These are phyloP conservation scores for Ganoderma meredithae DNA, from an alignment of 1,284 basidiomycete genomes.

Conservation along the genomic window DNA sequence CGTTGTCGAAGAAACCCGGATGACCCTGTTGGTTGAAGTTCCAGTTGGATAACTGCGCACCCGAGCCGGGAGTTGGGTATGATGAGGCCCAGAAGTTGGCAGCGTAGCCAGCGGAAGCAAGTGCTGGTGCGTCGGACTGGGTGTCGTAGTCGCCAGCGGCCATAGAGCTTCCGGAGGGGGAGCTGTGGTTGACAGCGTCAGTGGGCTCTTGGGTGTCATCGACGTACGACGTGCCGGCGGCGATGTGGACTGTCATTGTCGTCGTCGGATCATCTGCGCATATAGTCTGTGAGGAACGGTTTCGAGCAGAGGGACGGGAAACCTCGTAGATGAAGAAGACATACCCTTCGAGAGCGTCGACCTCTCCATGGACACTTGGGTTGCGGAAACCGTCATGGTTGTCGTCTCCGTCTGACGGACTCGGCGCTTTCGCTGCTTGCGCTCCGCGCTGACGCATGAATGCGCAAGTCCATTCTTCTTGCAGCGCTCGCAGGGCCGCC, in stretches of 20 bases:
- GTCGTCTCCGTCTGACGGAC: conserved; percentile 13
- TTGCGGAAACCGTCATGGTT: conserved; percentile 15
- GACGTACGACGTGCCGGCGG: conserved; percentile 19
- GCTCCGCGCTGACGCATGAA: conserved; percentile 24
- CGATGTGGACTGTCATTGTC: conserved; percentile 10
- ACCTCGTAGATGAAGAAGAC: neutral
- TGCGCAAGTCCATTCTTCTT: conserved; percentile 13
- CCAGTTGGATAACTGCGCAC: neutral
- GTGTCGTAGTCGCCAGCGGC: conserved; percentile 13
- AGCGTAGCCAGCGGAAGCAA: neutral
- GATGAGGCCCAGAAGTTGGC: conserved; percentile 5
- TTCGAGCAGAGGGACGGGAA: neutral
- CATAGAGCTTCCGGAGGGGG: conserved; percentile 11
- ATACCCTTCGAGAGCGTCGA: conserved; percentile 6
- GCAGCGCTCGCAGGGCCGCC: conserved; percentile 27
- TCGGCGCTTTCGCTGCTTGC: conserved; percentile 16
- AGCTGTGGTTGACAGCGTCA: conserved; percentile 23
- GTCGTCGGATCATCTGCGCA: neutral
- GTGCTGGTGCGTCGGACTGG: neutral
- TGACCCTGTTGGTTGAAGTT: neutral
- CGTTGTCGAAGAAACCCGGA: neutral
- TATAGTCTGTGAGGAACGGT: neutral
- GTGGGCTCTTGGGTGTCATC: conserved; percentile 19
- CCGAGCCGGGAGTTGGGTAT: neutral
- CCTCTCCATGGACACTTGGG: conserved; percentile 12